A percentile compares a stretch with the other conserved stretches of the same genome.
These are phyloP conservation scores for Trichoderma orchidacearum DNA, from an alignment of 495 filamentous ascomycete species.

Conservation along the genomic window DNA sequence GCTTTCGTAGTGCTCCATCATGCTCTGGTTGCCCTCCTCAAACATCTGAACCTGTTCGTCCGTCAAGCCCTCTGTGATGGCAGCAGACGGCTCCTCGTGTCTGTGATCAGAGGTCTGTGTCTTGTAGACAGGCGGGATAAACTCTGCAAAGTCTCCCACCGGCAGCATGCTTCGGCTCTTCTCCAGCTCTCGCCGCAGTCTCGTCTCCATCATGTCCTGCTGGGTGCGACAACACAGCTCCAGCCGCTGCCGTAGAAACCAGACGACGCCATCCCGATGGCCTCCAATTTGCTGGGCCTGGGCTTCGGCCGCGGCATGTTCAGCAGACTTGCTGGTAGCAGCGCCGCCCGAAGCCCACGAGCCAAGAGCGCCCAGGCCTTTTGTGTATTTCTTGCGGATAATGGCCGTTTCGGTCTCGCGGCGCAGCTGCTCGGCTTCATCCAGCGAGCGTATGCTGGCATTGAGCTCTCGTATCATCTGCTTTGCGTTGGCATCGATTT, in stretches of 20 bases:
- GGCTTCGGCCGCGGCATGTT: slow-evolving; percentile 62
- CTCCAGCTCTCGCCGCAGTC: slow-evolving; percentile 72
- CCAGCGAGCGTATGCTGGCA: slow-evolving; percentile 57
- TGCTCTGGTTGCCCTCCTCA: slow-evolving; percentile 80
- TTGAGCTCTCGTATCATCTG: slow-evolving; percentile 71
- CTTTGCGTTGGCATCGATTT: slow-evolving; percentile 76
- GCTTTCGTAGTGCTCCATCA: slow-evolving; percentile 85
- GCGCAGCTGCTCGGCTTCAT: slow-evolving; percentile 69
- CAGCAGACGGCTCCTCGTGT: slow-evolving; percentile 19
- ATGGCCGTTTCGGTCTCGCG: slow-evolving; percentile 54
- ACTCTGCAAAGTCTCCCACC: slow-evolving; percentile 4
- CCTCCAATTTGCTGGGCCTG: slow-evolving; percentile 39
- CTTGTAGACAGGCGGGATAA: slow-evolving; percentile 4
- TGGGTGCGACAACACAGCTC: slow-evolving; percentile 66
- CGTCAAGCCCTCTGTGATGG: slow-evolving; percentile 28
- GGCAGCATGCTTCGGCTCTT: slow-evolving; percentile 78
- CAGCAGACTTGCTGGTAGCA: slow-evolving; percentile 27
- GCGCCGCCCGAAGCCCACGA: slow-evolving; percentile 54
- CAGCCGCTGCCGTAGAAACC: slow-evolving; percentile 61
- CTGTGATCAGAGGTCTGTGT: slow-evolving; percentile 22
- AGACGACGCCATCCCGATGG: slow-evolving; percentile 69
- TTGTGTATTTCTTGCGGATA: slow-evolving; percentile 53
- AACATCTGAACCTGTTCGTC: slow-evolving; percentile 85
- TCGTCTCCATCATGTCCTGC: slow-evolving; percentile 79
- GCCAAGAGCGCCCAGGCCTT: slow-evolving; percentile 43